A percentile compares a stretch with the other conserved stretches of the same genome.
These are phyloP conservation scores for Stemphylium beticola DNA, from an alignment of 2,329 filamentous ascomycete species.

Conservation along the genomic window DNA sequence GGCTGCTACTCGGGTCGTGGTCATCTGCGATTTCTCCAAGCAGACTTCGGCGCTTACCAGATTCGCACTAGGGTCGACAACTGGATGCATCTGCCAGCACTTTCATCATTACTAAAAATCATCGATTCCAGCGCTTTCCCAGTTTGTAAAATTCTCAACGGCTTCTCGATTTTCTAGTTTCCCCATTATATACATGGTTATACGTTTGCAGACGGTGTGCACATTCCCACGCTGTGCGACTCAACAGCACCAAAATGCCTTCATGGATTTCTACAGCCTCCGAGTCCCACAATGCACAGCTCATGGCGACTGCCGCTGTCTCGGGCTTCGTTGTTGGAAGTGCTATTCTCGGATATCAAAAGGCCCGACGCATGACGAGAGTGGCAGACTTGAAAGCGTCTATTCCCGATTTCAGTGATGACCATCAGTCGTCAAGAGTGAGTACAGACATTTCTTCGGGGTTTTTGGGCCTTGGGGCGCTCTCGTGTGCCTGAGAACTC, in stretches of 20 bases:
- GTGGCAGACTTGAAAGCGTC: slow-evolving; percentile 66
- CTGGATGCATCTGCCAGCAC: slow-evolving; percentile 5
- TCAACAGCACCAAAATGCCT: slow-evolving; percentile 46
- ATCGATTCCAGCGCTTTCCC: slow-evolving; percentile 1
- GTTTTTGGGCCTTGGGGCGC: background rate
- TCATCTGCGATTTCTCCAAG: slow-evolving; percentile 37
- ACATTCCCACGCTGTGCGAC: slow-evolving; percentile 2
- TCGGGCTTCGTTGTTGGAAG: slow-evolving; percentile 57
- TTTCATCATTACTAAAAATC: slow-evolving; percentile 12
- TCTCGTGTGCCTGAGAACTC: background rate
- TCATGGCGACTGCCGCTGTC: slow-evolving; percentile 72
- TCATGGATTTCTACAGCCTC: slow-evolving; percentile 54
- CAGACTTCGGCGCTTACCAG: slow-evolving; percentile 25
- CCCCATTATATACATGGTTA: slow-evolving; percentile 10
- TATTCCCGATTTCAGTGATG: slow-evolving; percentile 62
- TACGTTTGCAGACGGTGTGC: slow-evolving; percentile 1
- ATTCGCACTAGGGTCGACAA: slow-evolving; percentile 20
- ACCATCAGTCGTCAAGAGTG: slow-evolving; percentile 60
- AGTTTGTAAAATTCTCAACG: background rate
- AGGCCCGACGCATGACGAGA: slow-evolving; percentile 60
- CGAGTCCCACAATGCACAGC: slow-evolving; percentile 61
- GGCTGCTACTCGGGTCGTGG: slow-evolving; percentile 25
- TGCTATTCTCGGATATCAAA: slow-evolving; percentile 64
- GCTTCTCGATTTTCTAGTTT: background rate
- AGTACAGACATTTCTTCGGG: slow-evolving; percentile 17